Base-by-base conservation (phyloP, 208 protist genomes). In the Wallacemonas sp. region DNA sequence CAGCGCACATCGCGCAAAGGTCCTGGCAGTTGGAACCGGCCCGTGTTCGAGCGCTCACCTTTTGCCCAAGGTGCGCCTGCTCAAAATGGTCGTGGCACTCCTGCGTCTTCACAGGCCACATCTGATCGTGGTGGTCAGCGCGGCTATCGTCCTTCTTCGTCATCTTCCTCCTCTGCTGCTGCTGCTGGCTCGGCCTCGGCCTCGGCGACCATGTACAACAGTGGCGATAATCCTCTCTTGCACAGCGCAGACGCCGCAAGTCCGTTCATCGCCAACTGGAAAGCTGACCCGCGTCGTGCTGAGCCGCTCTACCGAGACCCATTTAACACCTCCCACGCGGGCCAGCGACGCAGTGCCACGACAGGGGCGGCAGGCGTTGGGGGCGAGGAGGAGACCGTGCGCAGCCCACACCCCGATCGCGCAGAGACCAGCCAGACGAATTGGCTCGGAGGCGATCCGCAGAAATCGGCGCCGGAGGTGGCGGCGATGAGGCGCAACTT, bases 1-100 rank as follows among this genome's bases (percentile, higher is more conserved):
- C 62, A 60, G 34, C 81, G 86, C 47, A 89, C 82, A 11, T 88
- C 81, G 5, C 86, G 86, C 51, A 79, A 78, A 28, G 79, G 86
- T 2, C 76, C 81, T 1, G 79, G 86, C 2, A 70, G 82, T 38
- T 89, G 86, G 82, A 75, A 27, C 62, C 44, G 9, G 28, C 42
- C 53, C 9, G 31, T 34, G 65, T 28, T 24, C 5, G 15, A 49
- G 14, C 55, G 19, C 14, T 51, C 27, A 8, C 70, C 24, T 36
- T 51, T 31, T 14, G 22, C 22, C 12, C 47, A 51, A 34, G 34
- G 24, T 63, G 68, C 8, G 19, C 70, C 11, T 62, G 67, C 49
- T n/a, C 65, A 66, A 28, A 42, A 73, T n/a, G 72, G 65, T n/a
- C 42, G 63, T 3, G 69, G 68, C 69, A 76, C 38, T 70, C 19